Base-by-base conservation (phyloP, 768 basidiomycete genomes). In the Asterophora lycoperdoides region DNA sequence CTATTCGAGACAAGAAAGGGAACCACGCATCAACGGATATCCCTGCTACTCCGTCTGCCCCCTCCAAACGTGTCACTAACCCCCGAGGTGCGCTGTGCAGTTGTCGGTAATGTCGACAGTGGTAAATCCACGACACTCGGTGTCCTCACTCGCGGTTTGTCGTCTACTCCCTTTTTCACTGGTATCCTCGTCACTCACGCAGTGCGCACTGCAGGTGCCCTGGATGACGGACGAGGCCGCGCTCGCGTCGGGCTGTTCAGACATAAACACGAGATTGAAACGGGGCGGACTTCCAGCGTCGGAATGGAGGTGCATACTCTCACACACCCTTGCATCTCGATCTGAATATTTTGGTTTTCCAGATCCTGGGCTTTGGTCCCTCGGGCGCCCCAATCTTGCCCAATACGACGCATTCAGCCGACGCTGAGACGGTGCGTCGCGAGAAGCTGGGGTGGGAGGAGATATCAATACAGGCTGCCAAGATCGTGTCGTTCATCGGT, bases 231-330 rank as follows among this genome's bases (percentile, higher is more conserved):
- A 20, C 72, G 86, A 64, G 88, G 86, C 1, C 78, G 80, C 42
- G 87, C 88, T 0, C 87, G 95, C 44, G 87, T 97, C 4, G 83
- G 85, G 3, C 71, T 99, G 7, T 98, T 98, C 67, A 77, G 95
- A 46, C 96, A 99, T 64, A 96, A 97, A 64, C 96, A 99, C 61
- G 96, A 99, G 67, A 75, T 97, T 45, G 96, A 98, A 70, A 93
- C 88, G 15, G 95, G 95, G 5, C 74, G 96, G 43, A 99, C 96
- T 0, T 93, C 89, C 18, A 92, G 89, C 52, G 91, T 98, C 36
- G 96, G 96, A 17, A 94, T 96, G 86, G 96, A 99, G 78, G 92
- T 93, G 52, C 49, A 13, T 93, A 53, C 49, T 9, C 9, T 8
- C 28, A 43, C 14, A 11, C 20, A 8, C 19, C 35, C 7, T n/a